Percentiles rank a stretch among this genome's conserved stretches.
phyloP scores from a whole-genome alignment of 306 rosid species.

The Hippophae gyantsensis region DNA sequence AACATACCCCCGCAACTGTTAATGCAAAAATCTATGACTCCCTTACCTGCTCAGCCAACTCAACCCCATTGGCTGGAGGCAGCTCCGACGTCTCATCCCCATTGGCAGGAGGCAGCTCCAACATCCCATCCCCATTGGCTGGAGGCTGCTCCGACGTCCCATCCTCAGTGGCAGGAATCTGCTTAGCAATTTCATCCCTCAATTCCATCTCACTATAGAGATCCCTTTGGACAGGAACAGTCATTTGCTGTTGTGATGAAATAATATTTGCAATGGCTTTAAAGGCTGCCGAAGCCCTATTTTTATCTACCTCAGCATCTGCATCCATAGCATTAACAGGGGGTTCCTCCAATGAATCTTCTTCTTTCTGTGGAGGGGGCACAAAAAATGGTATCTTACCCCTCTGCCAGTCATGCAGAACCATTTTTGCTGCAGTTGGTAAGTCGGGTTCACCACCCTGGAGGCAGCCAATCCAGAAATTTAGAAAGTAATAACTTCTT shows the following conservation, averaged over 20 bases:
- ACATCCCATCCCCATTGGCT: background rate
- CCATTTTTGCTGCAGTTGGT: conserved; percentile 84
- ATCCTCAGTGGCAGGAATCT: conserved; percentile 11
- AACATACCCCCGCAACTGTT: no score
- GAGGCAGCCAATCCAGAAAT: background rate
- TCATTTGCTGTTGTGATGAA: conserved; percentile 66
- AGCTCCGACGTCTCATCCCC: background rate
- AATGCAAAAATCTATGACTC: no score
- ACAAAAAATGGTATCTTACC: conserved; percentile 86
- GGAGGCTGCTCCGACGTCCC: conserved; percentile 2
- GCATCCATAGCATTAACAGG: conserved; percentile 24
- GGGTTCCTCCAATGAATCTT: conserved; percentile 30
- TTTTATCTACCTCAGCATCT: conserved; percentile 31
- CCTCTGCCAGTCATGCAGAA: conserved; percentile 97
- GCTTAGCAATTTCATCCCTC: conserved; percentile 34
- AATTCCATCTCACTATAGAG: conserved; percentile 54
- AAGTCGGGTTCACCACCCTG: conserved; percentile 95
- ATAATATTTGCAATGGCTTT: conserved; percentile 74
- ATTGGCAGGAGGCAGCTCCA: background rate
- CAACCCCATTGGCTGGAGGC: no score
- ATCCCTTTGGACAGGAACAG: conserved; percentile 66
- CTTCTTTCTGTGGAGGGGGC: conserved; percentile 56
- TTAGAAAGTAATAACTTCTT: background rate
- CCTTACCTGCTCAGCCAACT: no score
- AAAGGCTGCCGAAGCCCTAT: conserved; percentile 63